Evolutionary conservation across 2,329 filamentous ascomycete genomes (phyloP), one percentile per base, ranked within the genome.

Genomic region (Sphaerostilbella broomeana): DNA sequence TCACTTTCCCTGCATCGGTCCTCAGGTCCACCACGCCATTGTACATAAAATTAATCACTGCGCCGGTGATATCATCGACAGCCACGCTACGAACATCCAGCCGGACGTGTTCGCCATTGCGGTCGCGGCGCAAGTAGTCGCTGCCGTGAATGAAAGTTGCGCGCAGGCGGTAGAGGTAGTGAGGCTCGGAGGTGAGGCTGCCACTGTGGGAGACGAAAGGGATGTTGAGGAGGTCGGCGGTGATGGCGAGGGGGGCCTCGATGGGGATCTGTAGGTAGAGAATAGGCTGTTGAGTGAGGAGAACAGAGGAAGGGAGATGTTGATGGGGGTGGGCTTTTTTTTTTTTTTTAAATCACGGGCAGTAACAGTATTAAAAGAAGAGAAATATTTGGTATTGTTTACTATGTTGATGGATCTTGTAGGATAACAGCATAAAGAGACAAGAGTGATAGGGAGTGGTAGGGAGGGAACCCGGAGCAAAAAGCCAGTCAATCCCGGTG

Each of bases 71-170:
- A 11, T 38, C 35, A 37, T 58, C 55, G 26, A 55, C 59, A 19
- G 61, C 50, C 22, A 62, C 50, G 38, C 56, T 59, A 12, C 54
- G 53, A 7, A 67, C 64, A 26, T 65, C 59, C 34, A 68, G 58
- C 18, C 62, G 56, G 19, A 60, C 51, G 45, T 61, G 57, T 21
- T 53, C 49, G 4, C 61, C 62, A 35, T 57, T 52, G 3, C 61
- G 56, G 42, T 67, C 65, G 35, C 55, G 55, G 18, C 60, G 62
- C 35, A 68, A 51, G 49, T 58, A 65, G 48, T 68, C 64, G 33
- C 57, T 56, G 16, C 62, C 64, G 35, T 64, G 60, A 34, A 59
- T 40, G 40, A 66, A 62, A 18, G 51, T 52, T 22, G 63, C 63
- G 36, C 63, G 52, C 31, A 68, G 43, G 18, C 52, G 40, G 35